Conservation (phyloP, 225 moss, liverwort and hornwort genomes). For the Pseudisothecium myosuroides region DNA sequence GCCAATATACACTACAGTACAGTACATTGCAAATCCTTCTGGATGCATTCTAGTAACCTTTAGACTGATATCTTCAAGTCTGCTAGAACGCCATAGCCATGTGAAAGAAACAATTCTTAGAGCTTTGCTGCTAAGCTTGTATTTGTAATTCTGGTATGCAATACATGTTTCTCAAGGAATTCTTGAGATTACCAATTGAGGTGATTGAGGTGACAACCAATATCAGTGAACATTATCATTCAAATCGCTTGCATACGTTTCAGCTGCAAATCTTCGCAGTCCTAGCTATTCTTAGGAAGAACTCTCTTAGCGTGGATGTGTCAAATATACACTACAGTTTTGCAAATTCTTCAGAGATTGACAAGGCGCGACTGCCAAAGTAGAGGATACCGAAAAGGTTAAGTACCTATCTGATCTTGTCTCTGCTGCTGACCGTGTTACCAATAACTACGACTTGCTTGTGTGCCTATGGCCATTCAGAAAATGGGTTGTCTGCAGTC, state of each 20-base stretch:
- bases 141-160: not conserved
- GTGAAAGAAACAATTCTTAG: not conserved
- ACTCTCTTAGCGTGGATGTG: not conserved
- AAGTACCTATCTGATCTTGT: not conserved
- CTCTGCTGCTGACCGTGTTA: not conserved
- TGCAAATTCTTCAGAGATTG: not conserved
- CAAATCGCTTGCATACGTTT: not conserved
- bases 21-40: no score
- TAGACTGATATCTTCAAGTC: not conserved
- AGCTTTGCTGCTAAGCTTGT: not conserved
- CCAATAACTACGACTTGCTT: not conserved
- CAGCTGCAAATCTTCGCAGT: not conserved
- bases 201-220: not conserved
- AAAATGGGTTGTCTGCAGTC: not conserved
- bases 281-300: not conserved
- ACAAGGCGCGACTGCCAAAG: not conserved
- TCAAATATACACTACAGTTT: not conserved
- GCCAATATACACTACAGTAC: not conserved
- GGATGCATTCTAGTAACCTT: not conserved
- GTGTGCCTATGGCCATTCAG: not conserved
- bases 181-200: not conserved
- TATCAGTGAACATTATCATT: not conserved
- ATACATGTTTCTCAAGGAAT: not conserved
- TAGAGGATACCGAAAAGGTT: not conserved
- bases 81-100: not conserved